Conservation (phyloP, 2,329 filamentous ascomycete genomes). For the Colletotrichum sp. region DNA sequence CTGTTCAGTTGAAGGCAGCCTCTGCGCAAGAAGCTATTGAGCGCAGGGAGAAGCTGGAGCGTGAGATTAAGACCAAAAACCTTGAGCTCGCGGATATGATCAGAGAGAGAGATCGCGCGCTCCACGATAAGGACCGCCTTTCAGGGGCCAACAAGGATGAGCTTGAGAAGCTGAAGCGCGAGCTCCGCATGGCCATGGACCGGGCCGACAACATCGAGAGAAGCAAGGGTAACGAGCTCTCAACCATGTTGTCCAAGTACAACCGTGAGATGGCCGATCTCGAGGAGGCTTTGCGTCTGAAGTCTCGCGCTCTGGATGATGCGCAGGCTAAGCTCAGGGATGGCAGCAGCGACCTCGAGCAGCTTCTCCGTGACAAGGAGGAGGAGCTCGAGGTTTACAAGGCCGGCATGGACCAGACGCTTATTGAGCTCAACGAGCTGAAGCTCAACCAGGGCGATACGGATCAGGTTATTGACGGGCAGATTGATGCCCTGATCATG, state of each 20-base stretch:
- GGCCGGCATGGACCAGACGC: constrained; percentile 94
- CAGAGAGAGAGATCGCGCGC: constrained; percentile 87
- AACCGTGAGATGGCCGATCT: constrained; percentile 97
- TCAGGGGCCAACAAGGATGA: constrained; percentile 90
- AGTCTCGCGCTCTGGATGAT: constrained; percentile 87
- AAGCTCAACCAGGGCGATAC: constrained; percentile 76
- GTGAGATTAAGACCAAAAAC: constrained; percentile 99
- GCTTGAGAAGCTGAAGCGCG: constrained; percentile 90
- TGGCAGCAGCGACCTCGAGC: constrained; percentile 84
- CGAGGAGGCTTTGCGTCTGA: constrained; percentile 88
- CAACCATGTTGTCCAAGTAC: constrained; percentile 92
- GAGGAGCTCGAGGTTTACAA: constrained; percentile 98
- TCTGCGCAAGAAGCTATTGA: constrained; percentile 98
- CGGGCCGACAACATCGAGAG: constrained; percentile 91
- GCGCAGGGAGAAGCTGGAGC: constrained; percentile 89
- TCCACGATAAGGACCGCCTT: constrained; percentile 92
- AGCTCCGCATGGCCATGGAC: constrained; percentile 90
- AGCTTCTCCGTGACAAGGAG: constrained; percentile 89
- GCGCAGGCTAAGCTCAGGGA: constrained; percentile 79
- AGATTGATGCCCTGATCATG: constrained; percentile 88
- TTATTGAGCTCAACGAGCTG: constrained; percentile 90
- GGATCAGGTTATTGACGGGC: constrained; percentile 83
- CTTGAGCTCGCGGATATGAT: constrained; percentile 99
- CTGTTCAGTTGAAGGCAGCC: constrained; percentile 92
- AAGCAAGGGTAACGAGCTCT: constrained; percentile 93